Evolutionary conservation across 148 eudicot genomes (phyloP), one percentile per base, ranked within the genome.

Genomic region (Rheum nobile): DNA sequence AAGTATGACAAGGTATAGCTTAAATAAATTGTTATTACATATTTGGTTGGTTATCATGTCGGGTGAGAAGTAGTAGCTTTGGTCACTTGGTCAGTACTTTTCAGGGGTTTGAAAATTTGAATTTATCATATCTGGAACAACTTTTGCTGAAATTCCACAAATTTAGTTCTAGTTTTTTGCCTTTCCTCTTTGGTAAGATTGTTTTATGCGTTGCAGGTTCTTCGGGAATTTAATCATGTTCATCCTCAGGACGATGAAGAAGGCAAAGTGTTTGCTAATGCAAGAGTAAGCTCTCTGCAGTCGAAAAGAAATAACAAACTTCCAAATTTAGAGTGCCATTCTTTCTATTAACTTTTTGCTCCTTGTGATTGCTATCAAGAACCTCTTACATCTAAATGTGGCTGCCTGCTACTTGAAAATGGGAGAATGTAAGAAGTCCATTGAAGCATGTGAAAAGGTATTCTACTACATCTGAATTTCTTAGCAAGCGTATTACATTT

Each of bases 191-290:
- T 39, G 47, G 7, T 70, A 31, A 41, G 47, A 21, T 17, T 65
- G 69, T 65, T 16, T 31, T 31, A 32, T 65, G 4, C 11, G 32
- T 32, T 84, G 75, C 90, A 95, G 99, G 85, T 95, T 83, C 96
- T 95, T 81, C 89, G 97, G 44, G 99, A 95, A 68, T 95, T 95
- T 76, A 95, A 95, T 82, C 97, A 95, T 82, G 99, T 95, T 73
- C 89, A 95, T 84, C 96, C 97, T 54, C 96, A 87, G 74, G 89
- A 88, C 81, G 99, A 95, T 48, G 93, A 88, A 39, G 97, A 95
- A 69, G 99, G 99, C 71, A 95, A 90, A 78, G 97, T 90, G 73
- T 95, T 95, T 70, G 72, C 85, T 43, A 84, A 86, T 52, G 77
- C 93, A 46, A 89, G 99, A 84, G 99, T 95, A 91, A 71, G 96